Evolutionary conservation across 768 basidiomycete species (phyloP), one percentile per base, ranked within the genome.

Genomic region (Agrocybe pediades): DNA sequence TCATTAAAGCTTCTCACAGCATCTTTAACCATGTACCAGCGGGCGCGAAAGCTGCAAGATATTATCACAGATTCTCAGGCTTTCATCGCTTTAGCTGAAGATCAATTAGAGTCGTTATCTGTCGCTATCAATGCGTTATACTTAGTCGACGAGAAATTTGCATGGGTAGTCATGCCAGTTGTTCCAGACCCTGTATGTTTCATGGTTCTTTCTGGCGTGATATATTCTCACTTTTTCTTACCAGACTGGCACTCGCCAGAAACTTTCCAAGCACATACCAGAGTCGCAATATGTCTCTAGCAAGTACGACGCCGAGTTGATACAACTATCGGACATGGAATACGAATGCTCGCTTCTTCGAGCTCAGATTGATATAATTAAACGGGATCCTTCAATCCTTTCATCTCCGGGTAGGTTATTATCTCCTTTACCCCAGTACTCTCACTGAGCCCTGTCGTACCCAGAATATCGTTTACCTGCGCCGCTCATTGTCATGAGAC

Each of bases 11-110:
- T 15, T 53, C 60, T 61, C 63, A 27, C 65, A 98, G 96, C 95
- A 51, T 91, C 92, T 15, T 79, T 88, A 48, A 86, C 86, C 9
- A 97, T 98, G 95, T 98, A 95, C 68, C 90, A 92, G 62, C 87
- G 93, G 49, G 93, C 90, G 19, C 78, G 87, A 58, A 90, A 93
- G 64, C 72, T 98, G 8, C 84, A 82, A 46, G 82, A 81, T 27
- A 64, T 89, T 17, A 78, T 76, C 48, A 63, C 61, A 23, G 76
- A 78, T 62, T 57, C 71, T 23, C 59, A 67, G 9, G 64, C 73
- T 9, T 74, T 79, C 57, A 59, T 76, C 27, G 67, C 74, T 13
- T 65, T 80, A 57, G 80, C 85, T 29, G 84, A 86, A 60, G 83
- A 88, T 62, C 92, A 87, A 66, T 71, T 86, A 26, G 85, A 95